These are phyloP conservation scores for Carex parvula DNA, from an alignment of 176 grass and related monocot species.

Conservation along the genomic window DNA sequence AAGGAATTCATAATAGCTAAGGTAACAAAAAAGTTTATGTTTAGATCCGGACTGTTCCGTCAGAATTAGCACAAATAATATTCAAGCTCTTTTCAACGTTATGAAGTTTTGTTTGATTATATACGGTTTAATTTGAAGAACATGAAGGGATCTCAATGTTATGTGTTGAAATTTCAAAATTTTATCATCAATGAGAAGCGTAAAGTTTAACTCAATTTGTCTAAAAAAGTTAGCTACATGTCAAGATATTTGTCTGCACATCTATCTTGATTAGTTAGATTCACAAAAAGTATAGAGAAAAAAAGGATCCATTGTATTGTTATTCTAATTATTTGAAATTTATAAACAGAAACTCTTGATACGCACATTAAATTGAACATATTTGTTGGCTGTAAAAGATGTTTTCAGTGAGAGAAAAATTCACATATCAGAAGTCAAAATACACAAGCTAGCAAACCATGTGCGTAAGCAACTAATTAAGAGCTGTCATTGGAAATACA, in stretches of 20 bases:
- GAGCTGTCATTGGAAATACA: slow-evolving; percentile 7
- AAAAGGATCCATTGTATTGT: background rate
- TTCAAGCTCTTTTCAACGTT: no score
- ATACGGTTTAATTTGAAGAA: background rate
- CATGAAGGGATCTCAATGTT: background rate
- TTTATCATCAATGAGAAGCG: background rate
- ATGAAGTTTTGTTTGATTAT: no score
- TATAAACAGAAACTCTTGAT: background rate
- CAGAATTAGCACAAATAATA: no score
- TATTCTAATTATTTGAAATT: background rate
- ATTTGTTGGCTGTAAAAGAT: background rate
- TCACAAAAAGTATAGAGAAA: no score
- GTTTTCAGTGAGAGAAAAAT: background rate
- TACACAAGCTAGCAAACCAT: slow-evolving; percentile 16
- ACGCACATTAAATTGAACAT: background rate
- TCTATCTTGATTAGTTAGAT: no score
- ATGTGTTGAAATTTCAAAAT: background rate
- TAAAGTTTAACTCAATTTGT: background rate
- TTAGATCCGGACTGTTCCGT: no score
- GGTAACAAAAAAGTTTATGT: no score
- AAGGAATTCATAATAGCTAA: no score
- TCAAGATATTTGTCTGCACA: no score
- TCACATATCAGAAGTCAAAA: slow-evolving; percentile 25
- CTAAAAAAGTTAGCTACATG: no score
- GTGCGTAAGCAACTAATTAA: slow-evolving; percentile 22